Base-by-base conservation (phyloP, 164 flowering plant genomes). In the Taxillus chinensis region DNA sequence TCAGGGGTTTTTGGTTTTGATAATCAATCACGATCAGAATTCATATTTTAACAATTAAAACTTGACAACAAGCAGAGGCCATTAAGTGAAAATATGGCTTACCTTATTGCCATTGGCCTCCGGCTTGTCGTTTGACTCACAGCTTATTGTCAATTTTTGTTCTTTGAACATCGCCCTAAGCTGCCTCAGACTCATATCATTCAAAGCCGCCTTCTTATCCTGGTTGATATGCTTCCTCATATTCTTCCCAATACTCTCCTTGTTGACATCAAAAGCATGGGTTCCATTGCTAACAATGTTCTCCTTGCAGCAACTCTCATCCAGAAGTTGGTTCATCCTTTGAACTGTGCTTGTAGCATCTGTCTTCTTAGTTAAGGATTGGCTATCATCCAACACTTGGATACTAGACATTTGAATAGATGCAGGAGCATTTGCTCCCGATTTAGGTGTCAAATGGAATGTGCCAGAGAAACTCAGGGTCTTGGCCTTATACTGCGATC, bases 81-180 rank as follows among this genome's bases (percentile, higher is more conserved):
- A 27, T 27, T 27, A 27, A 43, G 10, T 6, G 10, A 43, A 43
- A 43, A 43, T 6, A 43, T 6, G 10, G 0, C 10, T 67, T 50
- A 70, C 82, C 79, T 75, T 69, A 45, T 7, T 42, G 27, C 0
- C 49, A 27, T 46, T 60, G 5, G 58, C 39, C 4, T 52, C 67
- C 3, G 55, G 50, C 11, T 42, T 55, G 10, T 55, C 61, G 49
- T 61, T 72, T 38, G 42, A 38, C 2, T 54, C 53, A n/a, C 51
- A 49, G 3, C 5, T 27, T 8, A 68, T 50, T 41, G 46, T 8
- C 17, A 72, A 45, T 39, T 71, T 60, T 14, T 8, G 9, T n/a
- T 61, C 58, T 56, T 71, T 77, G 41, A 77, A 12, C 79, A 71
- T 69, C 73, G 75, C 77, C 53, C 12, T 66, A 62, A 83, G 73